Evolutionary conservation across 1,139 yeast genomes (phyloP).

Genomic region (Blastobotrys proliferans): DNA sequence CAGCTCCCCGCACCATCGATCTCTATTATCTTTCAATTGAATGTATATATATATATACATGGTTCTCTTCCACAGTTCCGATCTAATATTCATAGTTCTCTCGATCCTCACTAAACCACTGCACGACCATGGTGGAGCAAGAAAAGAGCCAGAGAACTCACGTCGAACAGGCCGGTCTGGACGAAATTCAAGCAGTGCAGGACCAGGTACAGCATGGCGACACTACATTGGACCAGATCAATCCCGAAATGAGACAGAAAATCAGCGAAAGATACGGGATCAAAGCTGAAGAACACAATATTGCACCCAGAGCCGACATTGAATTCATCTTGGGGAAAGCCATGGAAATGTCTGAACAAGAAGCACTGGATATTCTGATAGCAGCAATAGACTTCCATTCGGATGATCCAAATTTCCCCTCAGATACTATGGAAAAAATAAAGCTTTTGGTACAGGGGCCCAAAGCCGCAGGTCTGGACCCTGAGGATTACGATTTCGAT

Average conservation of each 20-base stretch:
- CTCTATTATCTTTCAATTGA: too few relatives aligned
- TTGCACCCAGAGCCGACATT: slow-evolving; percentile 11
- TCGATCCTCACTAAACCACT: too few relatives aligned
- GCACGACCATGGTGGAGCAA: too few relatives aligned
- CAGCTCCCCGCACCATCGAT: too few relatives aligned
- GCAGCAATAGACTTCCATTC: slow-evolving; percentile 41
- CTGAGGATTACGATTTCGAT: slow-evolving; percentile 29
- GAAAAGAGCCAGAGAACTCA: background rate
- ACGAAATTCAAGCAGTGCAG: background rate
- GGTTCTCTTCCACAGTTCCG: too few relatives aligned
- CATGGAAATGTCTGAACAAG: slow-evolving; percentile 37
- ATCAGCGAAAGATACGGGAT: slow-evolving; percentile 4
- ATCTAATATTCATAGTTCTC: too few relatives aligned
- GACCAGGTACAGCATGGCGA: slow-evolving; percentile 3
- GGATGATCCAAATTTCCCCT: slow-evolving; percentile 50
- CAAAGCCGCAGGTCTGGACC: slow-evolving; percentile 13
- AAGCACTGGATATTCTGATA: slow-evolving; percentile 42
- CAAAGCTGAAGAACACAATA: slow-evolving; percentile 7
- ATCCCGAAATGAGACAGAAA: background rate
- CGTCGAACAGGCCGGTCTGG: background rate
- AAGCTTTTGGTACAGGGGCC: slow-evolving; percentile 26
- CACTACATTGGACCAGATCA: background rate
- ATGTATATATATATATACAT: too few relatives aligned
- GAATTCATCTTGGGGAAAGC: slow-evolving; percentile 41
- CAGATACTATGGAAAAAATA: slow-evolving; percentile 35